A percentile compares a stretch with the other conserved stretches of the same genome.
Evolutionary conservation across 2,329 filamentous ascomycete genomes (phyloP).

Genomic region (Tympanopsis confertula): DNA sequence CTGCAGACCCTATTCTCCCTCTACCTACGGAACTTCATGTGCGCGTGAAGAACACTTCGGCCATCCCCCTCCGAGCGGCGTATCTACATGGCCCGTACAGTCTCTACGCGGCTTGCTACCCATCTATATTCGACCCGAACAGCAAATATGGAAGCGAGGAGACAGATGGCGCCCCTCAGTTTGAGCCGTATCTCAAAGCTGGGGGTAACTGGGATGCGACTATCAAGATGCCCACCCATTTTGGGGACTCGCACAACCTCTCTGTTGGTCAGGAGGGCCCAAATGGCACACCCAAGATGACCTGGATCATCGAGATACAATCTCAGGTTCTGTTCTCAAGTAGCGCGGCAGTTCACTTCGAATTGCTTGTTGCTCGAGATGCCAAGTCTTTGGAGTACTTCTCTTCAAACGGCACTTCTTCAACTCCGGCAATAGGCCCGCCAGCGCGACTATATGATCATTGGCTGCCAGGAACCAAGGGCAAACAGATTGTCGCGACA

Average conservation of each 20-base stretch:
- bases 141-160: conserved; percentile 55
- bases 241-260: conserved; percentile 49
- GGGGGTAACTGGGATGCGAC: conserved; percentile 76
- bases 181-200: conserved; percentile 92
- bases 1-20: conserved; percentile 78
- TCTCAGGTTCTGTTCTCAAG: conserved; percentile 91
- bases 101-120: conserved; percentile 76
- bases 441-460: conserved; percentile 69
- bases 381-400: conserved; percentile 67
- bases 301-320: conserved; percentile 83
- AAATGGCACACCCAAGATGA: conserved; percentile 37
- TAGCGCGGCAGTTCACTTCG: conserved; percentile 77
- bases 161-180: conserved; percentile 65
- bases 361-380: conserved; percentile 76
- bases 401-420: conserved; percentile 17
- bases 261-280: conserved; percentile 30
- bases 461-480: conserved; percentile 50
- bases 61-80: conserved; percentile 80
- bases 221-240: conserved; percentile 68
- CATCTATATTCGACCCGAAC: conserved; percentile 73
- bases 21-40: conserved; percentile 71
- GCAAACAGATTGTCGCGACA: conserved; percentile 47
- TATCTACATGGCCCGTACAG: conserved; percentile 96
- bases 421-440: conserved; percentile 35
- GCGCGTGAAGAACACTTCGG: conserved; percentile 82